Base-by-base conservation (phyloP, 371 early-diverging fungal species). In the Mortierella sp. region DNA sequence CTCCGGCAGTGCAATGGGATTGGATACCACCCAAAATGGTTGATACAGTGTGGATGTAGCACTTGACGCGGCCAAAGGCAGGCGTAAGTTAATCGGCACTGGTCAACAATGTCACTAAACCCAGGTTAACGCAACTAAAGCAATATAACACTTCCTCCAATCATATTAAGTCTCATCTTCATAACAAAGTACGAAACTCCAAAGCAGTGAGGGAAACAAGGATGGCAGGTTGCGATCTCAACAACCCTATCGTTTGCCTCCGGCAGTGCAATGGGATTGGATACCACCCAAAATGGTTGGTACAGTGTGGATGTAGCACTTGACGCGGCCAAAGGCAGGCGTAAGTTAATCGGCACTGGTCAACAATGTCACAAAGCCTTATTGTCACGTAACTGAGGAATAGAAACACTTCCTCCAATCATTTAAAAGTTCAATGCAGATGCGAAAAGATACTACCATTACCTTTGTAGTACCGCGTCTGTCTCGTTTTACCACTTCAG, bases 51-150 rank as follows among this genome's bases (percentile, higher is more conserved):
- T 0, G 55, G 13, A 55, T 22, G 8, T 55, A 10, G 28, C 55
- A 50, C 13, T 19, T 16, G 4, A n/a, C 8, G 8, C 50, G 16
- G 50, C 10, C 45, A 43, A 19, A 5, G 48, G 48, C 16, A 7
- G 7, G 48, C n/a, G n/a, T 4, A n/a, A 50, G 45, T 16, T 50
- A 50, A n/a, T 50, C 50, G 19, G 19, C n/a, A 50, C 50, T 50
- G 50, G 50, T 50, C n/a, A 50, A 50, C n/a, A 50, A 50, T 50
- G 50, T 50, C 50, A 50, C 50, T n/a, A 16, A n/a, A 8, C 50
- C 50, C 4, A n/a, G 50, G 0, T 1, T 1, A n/a, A n/a, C n/a
- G n/a, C 50, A 50, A n/a, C 16, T 19, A 50, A n/a, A 10, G 43
- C 6, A 50, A n/a, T n/a, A n/a, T 6, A 5, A 50, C 50, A 50